phyloP scores from a whole-genome alignment of 1,284 basidiomycete genomes.

The Ustilago xerochloae region DNA sequence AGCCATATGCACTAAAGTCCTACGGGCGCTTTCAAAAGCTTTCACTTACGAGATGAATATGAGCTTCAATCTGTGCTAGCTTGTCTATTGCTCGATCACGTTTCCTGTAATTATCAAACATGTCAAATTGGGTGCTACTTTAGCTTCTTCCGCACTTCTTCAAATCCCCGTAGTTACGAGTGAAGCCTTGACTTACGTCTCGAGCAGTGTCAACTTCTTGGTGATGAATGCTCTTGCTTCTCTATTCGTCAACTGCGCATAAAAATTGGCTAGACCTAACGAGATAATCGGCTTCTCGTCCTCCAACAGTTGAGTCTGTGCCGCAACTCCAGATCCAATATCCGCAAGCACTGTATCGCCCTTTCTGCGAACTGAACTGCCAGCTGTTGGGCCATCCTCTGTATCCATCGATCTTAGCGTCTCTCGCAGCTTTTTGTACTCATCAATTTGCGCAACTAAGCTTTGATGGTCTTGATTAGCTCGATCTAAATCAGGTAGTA shows the following conservation, averaged over 20 bases:
- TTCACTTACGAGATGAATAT: conserved; percentile 42
- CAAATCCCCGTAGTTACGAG: not conserved
- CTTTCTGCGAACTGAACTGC: not conserved
- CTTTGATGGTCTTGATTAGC: conserved; percentile 36
- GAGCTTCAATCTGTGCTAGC: conserved; percentile 49
- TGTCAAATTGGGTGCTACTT: no score
- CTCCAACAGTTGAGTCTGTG: conserved; percentile 25
- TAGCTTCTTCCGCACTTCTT: no score
- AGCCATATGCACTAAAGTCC: not conserved
- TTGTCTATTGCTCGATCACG: conserved; percentile 42
- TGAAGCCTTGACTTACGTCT: conserved; percentile 16
- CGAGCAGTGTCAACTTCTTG: conserved; percentile 42
- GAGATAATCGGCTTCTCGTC: conserved; percentile 43
- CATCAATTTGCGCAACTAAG: conserved; percentile 34
- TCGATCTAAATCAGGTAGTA: conserved; percentile 43
- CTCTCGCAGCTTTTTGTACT: conserved; percentile 38
- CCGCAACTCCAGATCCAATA: conserved; percentile 30
- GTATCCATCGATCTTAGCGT: conserved; percentile 28
- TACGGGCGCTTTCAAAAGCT: no score
- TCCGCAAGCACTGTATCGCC: conserved; percentile 18
- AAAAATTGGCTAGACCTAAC: conserved; percentile 44
- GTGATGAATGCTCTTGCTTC: conserved; percentile 49
- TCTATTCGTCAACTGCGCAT: conserved; percentile 39
- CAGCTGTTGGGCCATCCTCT: not conserved
- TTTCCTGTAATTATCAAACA: conserved; percentile 6